Conservation (phyloP, 2,329 filamentous ascomycete species). For the Alternaria longipes region DNA sequence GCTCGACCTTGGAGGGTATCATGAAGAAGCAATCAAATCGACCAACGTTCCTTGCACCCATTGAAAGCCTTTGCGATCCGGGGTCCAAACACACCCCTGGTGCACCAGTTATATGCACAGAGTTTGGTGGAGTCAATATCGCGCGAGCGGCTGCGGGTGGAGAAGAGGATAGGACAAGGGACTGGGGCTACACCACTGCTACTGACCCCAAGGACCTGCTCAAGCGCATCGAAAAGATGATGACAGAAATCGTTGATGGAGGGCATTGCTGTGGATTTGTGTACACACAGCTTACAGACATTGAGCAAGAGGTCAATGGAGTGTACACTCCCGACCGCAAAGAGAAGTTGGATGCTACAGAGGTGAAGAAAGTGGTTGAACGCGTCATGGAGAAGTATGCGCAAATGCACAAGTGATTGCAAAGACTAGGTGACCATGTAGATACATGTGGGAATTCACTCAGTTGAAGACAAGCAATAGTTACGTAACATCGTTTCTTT, state of each 20-base stretch:
- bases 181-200: conserved; percentile 75
- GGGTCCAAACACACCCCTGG: conserved; percentile 63
- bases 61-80: conserved; percentile 39
- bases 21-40: conserved; percentile 62
- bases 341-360: conserved; percentile 65
- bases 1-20: conserved; percentile 63
- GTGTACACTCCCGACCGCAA: conserved; percentile 70
- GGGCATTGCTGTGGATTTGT: conserved; percentile 70
- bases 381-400: conserved; percentile 48
- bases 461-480: neutral
- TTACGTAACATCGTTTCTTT: neutral
- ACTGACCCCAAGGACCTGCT: conserved; percentile 68
- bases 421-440: neutral
- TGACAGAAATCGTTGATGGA: conserved; percentile 65
- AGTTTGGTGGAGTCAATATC: conserved; percentile 75
- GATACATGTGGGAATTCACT: neutral
- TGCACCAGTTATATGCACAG: conserved; percentile 71
- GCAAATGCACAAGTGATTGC: conserved; percentile 27
- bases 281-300: conserved; percentile 70
- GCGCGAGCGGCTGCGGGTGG: conserved; percentile 53
- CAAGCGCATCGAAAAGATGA: conserved; percentile 65
- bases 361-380: conserved; percentile 66
- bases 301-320: conserved; percentile 75
- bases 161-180: conserved; percentile 55
- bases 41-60: conserved; percentile 64